Evolutionary conservation across 108 stramenopile genomes (phyloP), one percentile per base, ranked within the genome.

Genomic region (Nannochloropsis granulata): DNA sequence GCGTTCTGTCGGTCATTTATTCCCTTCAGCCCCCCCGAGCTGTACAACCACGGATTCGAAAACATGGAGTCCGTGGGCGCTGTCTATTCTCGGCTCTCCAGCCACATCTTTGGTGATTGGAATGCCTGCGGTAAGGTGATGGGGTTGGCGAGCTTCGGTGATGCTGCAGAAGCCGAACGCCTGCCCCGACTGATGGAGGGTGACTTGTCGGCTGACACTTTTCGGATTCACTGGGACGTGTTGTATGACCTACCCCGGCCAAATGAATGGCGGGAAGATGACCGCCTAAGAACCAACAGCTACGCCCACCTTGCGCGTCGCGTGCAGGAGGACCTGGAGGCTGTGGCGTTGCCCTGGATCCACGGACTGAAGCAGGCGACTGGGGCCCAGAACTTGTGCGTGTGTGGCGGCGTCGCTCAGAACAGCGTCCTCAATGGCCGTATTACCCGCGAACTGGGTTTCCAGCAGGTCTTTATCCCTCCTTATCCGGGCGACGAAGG

Each of bases 21-120:
- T 71, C 7, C 56, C 56, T 71, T 71, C 56, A 71, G 91, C 9
- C 94, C 94, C 13, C 93, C 94, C 12, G 87, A 90, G 45, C 86
- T 92, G 13, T 93, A 94, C 91, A 94, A 94, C 34, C 94, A 95
- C 81, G 94, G 94, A 2, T 96, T 95, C 89, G 94, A 95, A 83
- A 95, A 96, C 87, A 96, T 97, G 95, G 95, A 98, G 79, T 94
- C 93, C 79, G 45, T 96, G 44, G 97, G 97, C n/a, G 97, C 95
- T 21, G 83, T 96, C 24, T 98, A 97, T 90, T 95, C 94, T 78
- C 84, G 95, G 86, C 94, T 94, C 43, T 94, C 94, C 25, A 93
- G 93, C 13, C 94, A 96, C 89, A 94, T 97, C 13, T 97, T 98
- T 88, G 95, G 95, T 16, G 95, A 96, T 88, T 96, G 96, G 96